Percentiles rank a stretch among this genome's conserved stretches.
Evolutionary conservation across 257 asterid species (phyloP).

Genomic region (Solanum stenotomum): DNA sequence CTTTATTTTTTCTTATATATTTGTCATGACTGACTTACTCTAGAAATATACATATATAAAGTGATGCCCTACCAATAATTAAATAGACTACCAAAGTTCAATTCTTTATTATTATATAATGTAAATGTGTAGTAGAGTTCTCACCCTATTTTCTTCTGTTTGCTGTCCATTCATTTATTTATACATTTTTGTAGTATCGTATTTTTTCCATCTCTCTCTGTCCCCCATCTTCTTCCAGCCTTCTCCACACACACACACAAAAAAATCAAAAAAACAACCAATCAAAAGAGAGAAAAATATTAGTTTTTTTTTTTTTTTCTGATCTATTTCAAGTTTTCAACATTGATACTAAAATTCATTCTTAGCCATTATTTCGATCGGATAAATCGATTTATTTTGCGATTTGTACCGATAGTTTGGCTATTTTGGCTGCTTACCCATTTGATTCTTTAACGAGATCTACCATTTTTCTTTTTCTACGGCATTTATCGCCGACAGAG

Average conservation of each 20-base stretch:
- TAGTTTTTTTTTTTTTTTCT: neutral
- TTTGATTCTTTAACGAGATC: conserved; percentile 17
- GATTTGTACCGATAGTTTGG: neutral
- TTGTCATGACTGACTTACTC: neutral
- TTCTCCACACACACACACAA: conserved; percentile 9
- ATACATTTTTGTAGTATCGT: neutral
- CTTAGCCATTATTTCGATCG: neutral
- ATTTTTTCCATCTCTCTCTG: conserved; percentile 1
- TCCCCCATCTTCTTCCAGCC: conserved; percentile 12
- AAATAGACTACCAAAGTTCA: neutral
- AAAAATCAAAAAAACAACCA: conserved; percentile 18
- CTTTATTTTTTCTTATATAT: neutral
- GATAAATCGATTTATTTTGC: neutral
- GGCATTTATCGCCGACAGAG: neutral
- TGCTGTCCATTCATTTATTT: conserved; percentile 42
- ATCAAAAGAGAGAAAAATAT: conserved; percentile 7
- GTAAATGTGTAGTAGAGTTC: neutral
- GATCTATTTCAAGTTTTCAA: neutral
- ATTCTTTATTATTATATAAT: neutral
- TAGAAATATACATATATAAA: neutral
- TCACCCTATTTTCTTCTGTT: conserved; percentile 13
- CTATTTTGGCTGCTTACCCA: neutral
- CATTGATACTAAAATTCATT: neutral
- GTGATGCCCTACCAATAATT: neutral
- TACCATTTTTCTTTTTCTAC: neutral